These are phyloP conservation scores for Puccinia horiana DNA, from an alignment of 1,284 basidiomycete species.

Conservation along the genomic window DNA sequence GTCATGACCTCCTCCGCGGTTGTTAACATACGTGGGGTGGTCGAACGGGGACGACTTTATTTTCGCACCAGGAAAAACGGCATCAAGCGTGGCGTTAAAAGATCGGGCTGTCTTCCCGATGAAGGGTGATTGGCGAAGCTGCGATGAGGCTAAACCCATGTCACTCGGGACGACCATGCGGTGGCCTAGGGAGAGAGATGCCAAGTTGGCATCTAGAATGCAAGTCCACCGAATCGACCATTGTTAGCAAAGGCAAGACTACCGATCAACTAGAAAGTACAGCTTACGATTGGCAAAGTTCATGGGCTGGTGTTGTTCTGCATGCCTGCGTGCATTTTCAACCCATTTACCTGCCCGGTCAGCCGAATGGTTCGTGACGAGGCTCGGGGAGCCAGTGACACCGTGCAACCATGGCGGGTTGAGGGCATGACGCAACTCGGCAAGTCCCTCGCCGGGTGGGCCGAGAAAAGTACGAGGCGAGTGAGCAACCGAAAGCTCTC, in stretches of 20 bases:
- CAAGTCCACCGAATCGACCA: neutral
- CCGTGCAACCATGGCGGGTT: slow-evolving; percentile 48
- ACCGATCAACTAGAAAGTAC: neutral
- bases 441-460: slow-evolving; percentile 38
- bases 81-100: neutral
- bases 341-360: slow-evolving; percentile 27
- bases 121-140: neutral
- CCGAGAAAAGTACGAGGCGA: slow-evolving; percentile 42
- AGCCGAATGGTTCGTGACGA: slow-evolving; percentile 5
- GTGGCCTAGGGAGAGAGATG: slow-evolving; percentile 19
- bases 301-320: slow-evolving; percentile 10
- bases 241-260: too few species aligned
- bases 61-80: neutral
- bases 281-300: slow-evolving; percentile 17
- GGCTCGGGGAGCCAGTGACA: slow-evolving; percentile 39
- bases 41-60: slow-evolving; percentile 20
- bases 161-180: neutral
- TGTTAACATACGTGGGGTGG: slow-evolving; percentile 4
- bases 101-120: neutral
- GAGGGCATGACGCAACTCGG: slow-evolving; percentile 40
- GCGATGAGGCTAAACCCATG: neutral
- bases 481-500: slow-evolving; percentile 35
- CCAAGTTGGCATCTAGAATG: slow-evolving; percentile 21
- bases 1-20: slow-evolving; percentile 10
- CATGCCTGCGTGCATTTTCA: slow-evolving; percentile 32